phyloP scores from a whole-genome alignment of 2,329 filamentous ascomycete species.

The Dendryphion nanum region DNA sequence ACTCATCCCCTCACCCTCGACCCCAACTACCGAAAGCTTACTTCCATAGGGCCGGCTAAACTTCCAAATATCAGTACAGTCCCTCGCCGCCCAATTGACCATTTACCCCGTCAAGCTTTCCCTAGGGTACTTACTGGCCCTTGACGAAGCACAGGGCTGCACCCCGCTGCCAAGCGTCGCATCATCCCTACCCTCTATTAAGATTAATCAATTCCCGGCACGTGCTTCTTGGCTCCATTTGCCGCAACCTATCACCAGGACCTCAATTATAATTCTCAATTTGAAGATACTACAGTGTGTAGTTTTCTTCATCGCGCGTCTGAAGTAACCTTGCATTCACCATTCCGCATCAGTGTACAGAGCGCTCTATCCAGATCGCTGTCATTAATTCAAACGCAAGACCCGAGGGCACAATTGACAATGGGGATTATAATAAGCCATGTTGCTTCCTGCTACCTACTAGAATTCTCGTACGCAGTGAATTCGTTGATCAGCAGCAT shows the following conservation, averaged over 20 bases:
- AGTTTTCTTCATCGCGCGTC: slow-evolving; percentile 2
- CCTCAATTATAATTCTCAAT: slow-evolving; percentile 18
- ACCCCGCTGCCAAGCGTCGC: slow-evolving; percentile 20
- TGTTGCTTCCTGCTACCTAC: slow-evolving; percentile 2
- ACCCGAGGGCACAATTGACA: slow-evolving; percentile 6
- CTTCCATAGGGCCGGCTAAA: slow-evolving; percentile 18
- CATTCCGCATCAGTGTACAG: slow-evolving; percentile 3
- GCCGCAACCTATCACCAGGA: slow-evolving; percentile 17
- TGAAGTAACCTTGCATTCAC: slow-evolving; percentile 4
- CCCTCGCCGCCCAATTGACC: slow-evolving; percentile 5
- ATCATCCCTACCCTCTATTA: slow-evolving; percentile 12
- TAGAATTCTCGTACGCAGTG: slow-evolving; percentile 1
- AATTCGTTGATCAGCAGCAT: background rate
- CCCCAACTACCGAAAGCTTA: slow-evolving; percentile 16
- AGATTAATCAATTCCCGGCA: slow-evolving; percentile 17
- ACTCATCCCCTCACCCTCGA: slow-evolving; percentile 11
- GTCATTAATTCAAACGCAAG: slow-evolving; percentile 10
- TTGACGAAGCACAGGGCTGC: slow-evolving; percentile 6
- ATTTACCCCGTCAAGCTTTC: slow-evolving; percentile 16
- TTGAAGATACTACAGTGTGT: too few species aligned
- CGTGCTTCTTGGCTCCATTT: slow-evolving; percentile 13
- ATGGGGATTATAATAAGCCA: slow-evolving; percentile 22
- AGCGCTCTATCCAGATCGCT: slow-evolving; percentile 12
- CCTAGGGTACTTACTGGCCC: slow-evolving; percentile 5
- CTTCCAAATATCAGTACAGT: slow-evolving; percentile 6